Percentiles rank a stretch among this genome's conserved stretches.
phyloP scores from a whole-genome alignment of 2,329 filamentous ascomycete species.

The Penicillium freii region DNA sequence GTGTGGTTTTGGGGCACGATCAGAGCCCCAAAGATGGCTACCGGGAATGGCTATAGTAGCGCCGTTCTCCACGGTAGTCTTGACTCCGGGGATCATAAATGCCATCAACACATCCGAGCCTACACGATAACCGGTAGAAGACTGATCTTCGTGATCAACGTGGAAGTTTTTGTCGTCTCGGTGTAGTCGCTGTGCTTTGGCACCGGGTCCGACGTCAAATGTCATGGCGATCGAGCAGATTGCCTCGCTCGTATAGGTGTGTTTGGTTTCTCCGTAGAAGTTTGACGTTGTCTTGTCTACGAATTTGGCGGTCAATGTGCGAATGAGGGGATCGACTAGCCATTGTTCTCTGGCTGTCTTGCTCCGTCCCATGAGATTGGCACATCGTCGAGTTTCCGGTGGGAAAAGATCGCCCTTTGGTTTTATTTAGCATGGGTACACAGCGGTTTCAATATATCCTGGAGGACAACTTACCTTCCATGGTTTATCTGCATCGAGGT shows the following conservation, averaged over 20 bases:
- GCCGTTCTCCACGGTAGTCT: constrained; percentile 44
- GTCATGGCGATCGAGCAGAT: constrained; percentile 26
- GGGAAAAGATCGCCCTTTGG: not conserved
- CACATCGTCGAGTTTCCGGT: not conserved
- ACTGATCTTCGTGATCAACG: not conserved
- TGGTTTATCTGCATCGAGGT: not conserved
- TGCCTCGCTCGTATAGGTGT: constrained; percentile 28
- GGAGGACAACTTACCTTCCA: not conserved
- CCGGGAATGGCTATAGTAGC: constrained; percentile 45
- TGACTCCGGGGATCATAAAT: constrained; percentile 42
- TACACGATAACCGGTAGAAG: constrained; percentile 25
- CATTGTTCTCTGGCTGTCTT: not conserved
- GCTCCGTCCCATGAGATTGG: not conserved
- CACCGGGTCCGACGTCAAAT: constrained; percentile 38
- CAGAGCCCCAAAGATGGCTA: constrained; percentile 44
- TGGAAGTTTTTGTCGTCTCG: constrained; percentile 36
- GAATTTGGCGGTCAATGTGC: constrained; percentile 20
- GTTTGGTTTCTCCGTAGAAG: constrained; percentile 28
- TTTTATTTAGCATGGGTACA: not conserved
- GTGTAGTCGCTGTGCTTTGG: constrained; percentile 41
- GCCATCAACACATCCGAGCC: constrained; percentile 35
- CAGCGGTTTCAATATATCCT: not conserved
- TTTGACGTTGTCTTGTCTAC: constrained; percentile 30
- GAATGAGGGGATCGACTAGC: constrained; percentile 5
- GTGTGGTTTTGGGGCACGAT: constrained; percentile 37